These are phyloP conservation scores for Pseudozyma tsukubaensis DNA, from an alignment of 1,284 basidiomycete species.

Conservation along the genomic window DNA sequence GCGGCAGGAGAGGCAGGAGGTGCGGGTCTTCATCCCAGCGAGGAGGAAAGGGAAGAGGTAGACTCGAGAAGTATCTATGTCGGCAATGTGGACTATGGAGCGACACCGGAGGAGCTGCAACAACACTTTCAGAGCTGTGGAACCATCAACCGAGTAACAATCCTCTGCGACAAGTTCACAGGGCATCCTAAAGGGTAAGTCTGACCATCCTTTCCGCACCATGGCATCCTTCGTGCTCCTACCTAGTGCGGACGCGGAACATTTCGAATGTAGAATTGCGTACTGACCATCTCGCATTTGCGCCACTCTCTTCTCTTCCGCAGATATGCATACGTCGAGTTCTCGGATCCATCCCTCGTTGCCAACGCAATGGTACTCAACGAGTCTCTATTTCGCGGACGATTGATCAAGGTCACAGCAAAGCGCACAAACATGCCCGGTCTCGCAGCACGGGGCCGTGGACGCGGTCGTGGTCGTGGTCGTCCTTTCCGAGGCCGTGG, in stretches of 20 bases:
- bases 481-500: slow-evolving; percentile 54
- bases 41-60: slow-evolving; percentile 74
- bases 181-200: slow-evolving; percentile 97
- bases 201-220: not conserved
- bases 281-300: slow-evolving; percentile 3
- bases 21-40: slow-evolving; percentile 44
- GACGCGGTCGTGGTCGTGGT: slow-evolving; percentile 63
- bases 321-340: slow-evolving; percentile 98
- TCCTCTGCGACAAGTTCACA: slow-evolving; percentile 99
- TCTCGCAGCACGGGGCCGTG: slow-evolving; percentile 57
- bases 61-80: slow-evolving; percentile 93
- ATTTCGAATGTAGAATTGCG: too few species aligned
- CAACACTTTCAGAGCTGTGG: slow-evolving; percentile 97
- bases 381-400: slow-evolving; percentile 91
- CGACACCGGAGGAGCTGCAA: slow-evolving; percentile 98
- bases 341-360: slow-evolving; percentile 91
- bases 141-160: slow-evolving; percentile 98
- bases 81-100: slow-evolving; percentile 97
- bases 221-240: not conserved
- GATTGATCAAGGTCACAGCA: slow-evolving; percentile 79
- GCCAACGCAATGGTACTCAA: slow-evolving; percentile 94
- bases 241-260: not conserved
- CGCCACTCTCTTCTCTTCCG: not conserved
- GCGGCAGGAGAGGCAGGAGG: slow-evolving; percentile 75
- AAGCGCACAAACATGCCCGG: slow-evolving; percentile 68